Conservation (phyloP, 2,329 filamentous ascomycete species). For the Aspergillus floridensis region DNA sequence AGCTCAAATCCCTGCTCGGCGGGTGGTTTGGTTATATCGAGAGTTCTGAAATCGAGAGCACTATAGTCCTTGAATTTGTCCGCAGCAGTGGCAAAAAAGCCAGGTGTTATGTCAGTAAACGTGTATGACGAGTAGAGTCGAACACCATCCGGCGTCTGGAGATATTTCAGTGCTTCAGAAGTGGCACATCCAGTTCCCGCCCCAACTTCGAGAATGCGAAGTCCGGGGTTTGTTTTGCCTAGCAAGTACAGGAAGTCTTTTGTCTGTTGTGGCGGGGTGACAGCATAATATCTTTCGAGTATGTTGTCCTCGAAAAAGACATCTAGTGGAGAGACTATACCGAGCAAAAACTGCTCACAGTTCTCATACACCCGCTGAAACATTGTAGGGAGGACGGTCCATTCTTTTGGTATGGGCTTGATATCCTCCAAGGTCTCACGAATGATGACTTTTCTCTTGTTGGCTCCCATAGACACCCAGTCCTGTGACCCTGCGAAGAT, state of each 20-base stretch:
- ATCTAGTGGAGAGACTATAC: too few species aligned
- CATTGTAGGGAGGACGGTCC: too few species aligned
- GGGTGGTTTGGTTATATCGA: constrained; percentile 33
- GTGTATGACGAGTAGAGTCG: constrained; percentile 23
- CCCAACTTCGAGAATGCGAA: constrained; percentile 28
- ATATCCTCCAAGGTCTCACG: too few species aligned
- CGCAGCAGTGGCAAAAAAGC: constrained; percentile 25
- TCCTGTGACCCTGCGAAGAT: too few species aligned
- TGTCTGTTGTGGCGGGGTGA: too few species aligned
- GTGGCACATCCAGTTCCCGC: constrained; percentile 30
- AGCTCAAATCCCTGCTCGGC: constrained; percentile 29
- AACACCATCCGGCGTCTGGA: background rate
- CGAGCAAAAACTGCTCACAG: too few species aligned
- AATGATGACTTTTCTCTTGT: too few species aligned
- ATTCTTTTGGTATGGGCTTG: too few species aligned
- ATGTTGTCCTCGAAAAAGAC: too few species aligned
- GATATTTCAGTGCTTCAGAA: constrained; percentile 12
- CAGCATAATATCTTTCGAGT: too few species aligned
- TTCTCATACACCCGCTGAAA: too few species aligned
- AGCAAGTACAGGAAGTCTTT: constrained; percentile 15
- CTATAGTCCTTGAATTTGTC: constrained; percentile 19
- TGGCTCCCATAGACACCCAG: too few species aligned
- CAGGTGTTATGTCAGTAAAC: constrained; percentile 31
- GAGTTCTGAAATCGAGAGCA: constrained; percentile 28
- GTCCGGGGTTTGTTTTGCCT: constrained; percentile 22